Conservation (phyloP, 2,329 filamentous ascomycete genomes). For the Botrytis byssoidea region DNA sequence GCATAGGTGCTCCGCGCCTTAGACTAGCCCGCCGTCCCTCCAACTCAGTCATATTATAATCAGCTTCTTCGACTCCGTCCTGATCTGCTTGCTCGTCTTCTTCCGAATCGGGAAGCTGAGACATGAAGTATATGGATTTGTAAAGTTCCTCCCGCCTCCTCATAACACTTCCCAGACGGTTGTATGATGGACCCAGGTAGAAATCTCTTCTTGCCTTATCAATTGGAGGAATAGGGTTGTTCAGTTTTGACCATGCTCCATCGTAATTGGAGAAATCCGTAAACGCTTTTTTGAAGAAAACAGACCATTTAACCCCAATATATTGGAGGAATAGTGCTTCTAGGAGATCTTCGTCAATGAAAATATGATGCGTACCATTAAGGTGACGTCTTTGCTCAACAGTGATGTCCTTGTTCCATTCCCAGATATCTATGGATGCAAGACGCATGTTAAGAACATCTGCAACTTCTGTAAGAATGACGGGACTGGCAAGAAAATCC, state of each 20-base stretch:
- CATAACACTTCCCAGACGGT: conserved; percentile 30
- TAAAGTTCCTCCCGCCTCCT: conserved; percentile 32
- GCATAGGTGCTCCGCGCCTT: not conserved
- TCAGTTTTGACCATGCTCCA: conserved; percentile 32
- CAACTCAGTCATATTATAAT: conserved; percentile 13
- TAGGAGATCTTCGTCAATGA: conserved; percentile 58
- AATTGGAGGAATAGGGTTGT: conserved; percentile 24
- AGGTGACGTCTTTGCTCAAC: conserved; percentile 53
- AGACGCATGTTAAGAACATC: conserved; percentile 59
- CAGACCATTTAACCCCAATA: conserved; percentile 52
- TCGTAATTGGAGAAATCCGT: conserved; percentile 29
- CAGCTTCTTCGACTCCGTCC: conserved; percentile 34
- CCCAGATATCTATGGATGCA: conserved; percentile 51
- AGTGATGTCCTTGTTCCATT: conserved; percentile 49
- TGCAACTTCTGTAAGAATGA: conserved; percentile 52
- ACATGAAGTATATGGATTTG: conserved; percentile 36
- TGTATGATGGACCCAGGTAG: conserved; percentile 28
- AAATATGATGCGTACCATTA: conserved; percentile 60
- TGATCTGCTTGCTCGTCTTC: conserved; percentile 21
- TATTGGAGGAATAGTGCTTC: conserved; percentile 55
- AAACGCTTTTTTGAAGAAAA: conserved; percentile 47
- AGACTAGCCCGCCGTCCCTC: not conserved
- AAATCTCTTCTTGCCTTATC: conserved; percentile 32
- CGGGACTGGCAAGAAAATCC: conserved; percentile 49
- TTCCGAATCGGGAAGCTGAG: conserved; percentile 32